A percentile compares a stretch with the other conserved stretches of the same genome.
phyloP scores from a whole-genome alignment of 2,329 filamentous ascomycete genomes.

The Coniochaeta sp. region DNA sequence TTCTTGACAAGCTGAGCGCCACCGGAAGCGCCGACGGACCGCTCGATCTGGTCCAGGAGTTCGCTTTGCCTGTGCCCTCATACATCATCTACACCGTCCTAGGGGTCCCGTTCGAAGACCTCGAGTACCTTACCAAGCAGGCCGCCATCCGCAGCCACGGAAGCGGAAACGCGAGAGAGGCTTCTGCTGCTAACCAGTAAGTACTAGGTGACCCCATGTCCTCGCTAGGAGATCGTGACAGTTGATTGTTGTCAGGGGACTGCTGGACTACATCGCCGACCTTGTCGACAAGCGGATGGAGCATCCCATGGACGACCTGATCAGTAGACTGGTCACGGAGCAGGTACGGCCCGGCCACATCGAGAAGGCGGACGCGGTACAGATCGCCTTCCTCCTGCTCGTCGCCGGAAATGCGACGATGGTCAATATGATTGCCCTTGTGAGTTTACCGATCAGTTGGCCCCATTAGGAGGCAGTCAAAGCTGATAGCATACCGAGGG shows the following conservation, averaged over 20 bases:
- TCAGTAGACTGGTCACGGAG: constrained; percentile 34
- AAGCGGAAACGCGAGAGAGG: constrained; percentile 37
- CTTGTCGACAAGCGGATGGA: constrained; percentile 31
- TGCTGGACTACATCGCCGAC: constrained; percentile 34
- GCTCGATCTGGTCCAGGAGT: constrained; percentile 37
- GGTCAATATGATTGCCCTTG: constrained; percentile 42
- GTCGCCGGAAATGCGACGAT: constrained; percentile 45
- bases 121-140: constrained; percentile 37
- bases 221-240: too few species aligned
- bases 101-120: constrained; percentile 38
- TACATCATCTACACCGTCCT: constrained; percentile 43
- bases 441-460: constrained; percentile 9
- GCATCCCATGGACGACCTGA: constrained; percentile 35
- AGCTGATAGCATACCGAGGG: constrained; percentile 21
- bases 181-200: constrained; percentile 34
- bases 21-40: constrained; percentile 27
- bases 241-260: constrained; percentile 19
- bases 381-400: constrained; percentile 41
- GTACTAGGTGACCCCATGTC: background rate
- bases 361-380: constrained; percentile 31
- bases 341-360: constrained; percentile 31
- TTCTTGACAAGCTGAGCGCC: constrained; percentile 30
- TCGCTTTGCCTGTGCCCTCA: constrained; percentile 39
- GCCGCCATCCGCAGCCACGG: constrained; percentile 39
- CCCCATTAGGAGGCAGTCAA: background rate